These are phyloP conservation scores for Didymella sp. DNA, from an alignment of 2,329 filamentous ascomycete genomes.

Conservation along the genomic window DNA sequence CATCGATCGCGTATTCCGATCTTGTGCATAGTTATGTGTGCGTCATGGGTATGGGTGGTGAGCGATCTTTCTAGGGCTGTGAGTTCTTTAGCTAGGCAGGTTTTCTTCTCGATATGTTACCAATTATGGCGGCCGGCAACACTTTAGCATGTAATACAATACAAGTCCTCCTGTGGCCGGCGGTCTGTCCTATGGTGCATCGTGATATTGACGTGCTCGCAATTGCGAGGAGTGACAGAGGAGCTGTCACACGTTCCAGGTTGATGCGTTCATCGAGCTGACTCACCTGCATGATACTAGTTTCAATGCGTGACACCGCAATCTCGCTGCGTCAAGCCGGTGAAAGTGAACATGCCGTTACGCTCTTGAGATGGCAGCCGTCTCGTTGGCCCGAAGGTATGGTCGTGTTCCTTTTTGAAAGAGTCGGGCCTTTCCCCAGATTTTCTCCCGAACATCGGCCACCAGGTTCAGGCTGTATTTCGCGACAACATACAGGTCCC, in stretches of 20 bases:
- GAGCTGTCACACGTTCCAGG: background rate
- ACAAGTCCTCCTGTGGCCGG: slow-evolving; percentile 28
- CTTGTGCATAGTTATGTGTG: slow-evolving; percentile 32
- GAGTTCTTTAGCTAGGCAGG: slow-evolving; percentile 36
- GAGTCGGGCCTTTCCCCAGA: slow-evolving; percentile 18
- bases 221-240: background rate
- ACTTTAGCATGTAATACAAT: slow-evolving; percentile 38
- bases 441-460: slow-evolving; percentile 17
- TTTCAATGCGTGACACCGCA: background rate
- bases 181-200: background rate
- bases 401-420: background rate
- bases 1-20: slow-evolving; percentile 23
- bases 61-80: slow-evolving; percentile 30
- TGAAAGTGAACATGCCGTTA: background rate
- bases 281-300: slow-evolving; percentile 2
- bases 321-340: background rate
- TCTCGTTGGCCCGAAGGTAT: background rate
- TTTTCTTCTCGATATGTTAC: slow-evolving; percentile 41
- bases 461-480: slow-evolving; percentile 2
- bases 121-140: slow-evolving; percentile 33
- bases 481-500: background rate
- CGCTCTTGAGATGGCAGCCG: background rate
- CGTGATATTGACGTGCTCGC: slow-evolving; percentile 1
- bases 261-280: background rate
- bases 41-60: slow-evolving; percentile 22